phyloP scores from a whole-genome alignment of 495 filamentous ascomycete genomes.

The Penicillium lagena region DNA sequence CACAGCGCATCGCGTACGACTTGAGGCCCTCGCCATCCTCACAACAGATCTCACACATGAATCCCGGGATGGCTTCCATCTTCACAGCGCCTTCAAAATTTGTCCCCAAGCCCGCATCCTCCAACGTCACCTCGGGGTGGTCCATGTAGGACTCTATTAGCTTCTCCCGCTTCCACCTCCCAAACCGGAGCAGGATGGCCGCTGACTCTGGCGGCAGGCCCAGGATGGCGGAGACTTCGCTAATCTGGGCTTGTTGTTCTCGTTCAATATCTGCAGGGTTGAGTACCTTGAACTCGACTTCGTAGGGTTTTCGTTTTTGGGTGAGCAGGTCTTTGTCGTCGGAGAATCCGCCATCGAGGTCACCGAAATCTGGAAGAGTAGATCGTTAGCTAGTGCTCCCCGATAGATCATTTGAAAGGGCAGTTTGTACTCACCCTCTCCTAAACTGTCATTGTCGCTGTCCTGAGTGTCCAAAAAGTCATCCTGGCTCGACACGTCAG shows the following conservation, averaged over 20 bases:
- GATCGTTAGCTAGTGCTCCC: not conserved
- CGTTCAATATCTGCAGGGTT: conserved; percentile 71
- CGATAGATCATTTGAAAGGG: not conserved
- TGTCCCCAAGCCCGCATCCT: conserved; percentile 75
- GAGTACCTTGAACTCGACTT: conserved; percentile 78
- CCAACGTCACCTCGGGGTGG: conserved; percentile 64
- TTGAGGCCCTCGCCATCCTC: conserved; percentile 76
- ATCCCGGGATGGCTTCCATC: conserved; percentile 64
- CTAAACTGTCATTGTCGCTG: conserved; percentile 73
- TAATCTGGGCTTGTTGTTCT: conserved; percentile 76
- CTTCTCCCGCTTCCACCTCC: conserved; percentile 92
- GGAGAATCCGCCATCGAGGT: conserved; percentile 69
- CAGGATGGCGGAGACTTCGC: conserved; percentile 83
- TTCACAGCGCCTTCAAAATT: conserved; percentile 55
- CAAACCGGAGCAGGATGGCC: conserved; percentile 81
- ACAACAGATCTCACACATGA: conserved; percentile 93
- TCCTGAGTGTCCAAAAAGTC: conserved; percentile 59
- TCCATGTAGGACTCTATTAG: conserved; percentile 96
- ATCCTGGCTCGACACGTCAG: conserved; percentile 73
- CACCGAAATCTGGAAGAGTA: conserved; percentile 55
- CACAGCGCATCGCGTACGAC: conserved; percentile 93
- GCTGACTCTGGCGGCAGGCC: conserved; percentile 79
- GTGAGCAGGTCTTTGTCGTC: conserved; percentile 70
- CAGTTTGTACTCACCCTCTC: conserved; percentile 59
- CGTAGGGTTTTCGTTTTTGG: conserved; percentile 66